Conservation (phyloP, 208 protist species). For the Porcisia deanei region DNA sequence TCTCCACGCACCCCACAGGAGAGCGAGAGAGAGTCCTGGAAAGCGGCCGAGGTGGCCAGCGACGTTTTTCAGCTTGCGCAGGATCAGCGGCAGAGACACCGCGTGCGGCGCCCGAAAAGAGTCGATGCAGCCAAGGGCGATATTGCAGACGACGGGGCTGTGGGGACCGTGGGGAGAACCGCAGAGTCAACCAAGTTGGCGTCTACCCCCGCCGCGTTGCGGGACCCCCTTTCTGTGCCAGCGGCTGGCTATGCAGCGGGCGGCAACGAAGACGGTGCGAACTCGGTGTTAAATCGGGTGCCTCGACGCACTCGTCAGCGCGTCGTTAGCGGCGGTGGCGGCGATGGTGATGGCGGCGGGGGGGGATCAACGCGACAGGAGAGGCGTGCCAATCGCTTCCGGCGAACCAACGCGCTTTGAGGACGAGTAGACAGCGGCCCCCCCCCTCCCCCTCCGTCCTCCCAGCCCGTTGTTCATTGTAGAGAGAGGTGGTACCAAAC, state of each 20-base stretch:
- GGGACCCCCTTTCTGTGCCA: background rate
- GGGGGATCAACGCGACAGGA: slow-evolving; percentile 27
- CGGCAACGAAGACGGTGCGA: background rate
- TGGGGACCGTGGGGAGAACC: background rate
- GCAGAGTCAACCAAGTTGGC: background rate
- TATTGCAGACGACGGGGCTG: background rate
- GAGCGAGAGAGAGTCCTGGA: slow-evolving; percentile 16
- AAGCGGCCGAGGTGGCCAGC: slow-evolving; percentile 18
- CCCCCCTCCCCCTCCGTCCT: too few relatives aligned
- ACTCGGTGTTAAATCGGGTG: background rate
- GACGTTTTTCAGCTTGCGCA: slow-evolving; percentile 27
- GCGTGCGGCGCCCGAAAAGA: slow-evolving; percentile 18
- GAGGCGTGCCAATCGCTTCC: slow-evolving; percentile 36
- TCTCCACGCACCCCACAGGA: slow-evolving; percentile 20
- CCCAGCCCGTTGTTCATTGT: too few relatives aligned
- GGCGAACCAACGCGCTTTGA: slow-evolving; percentile 32
- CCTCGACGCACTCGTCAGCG: slow-evolving; percentile 20
- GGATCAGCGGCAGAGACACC: slow-evolving; percentile 29
- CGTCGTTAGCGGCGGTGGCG: background rate
- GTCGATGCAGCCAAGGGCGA: background rate
- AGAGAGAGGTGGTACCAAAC: too few relatives aligned
- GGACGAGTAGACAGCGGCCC: background rate
- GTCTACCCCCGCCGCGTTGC: background rate
- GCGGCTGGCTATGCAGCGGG: background rate
- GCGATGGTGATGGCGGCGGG: background rate